phyloP scores from a whole-genome alignment of 2,329 filamentous ascomycete species.

The Monascus ruber region DNA sequence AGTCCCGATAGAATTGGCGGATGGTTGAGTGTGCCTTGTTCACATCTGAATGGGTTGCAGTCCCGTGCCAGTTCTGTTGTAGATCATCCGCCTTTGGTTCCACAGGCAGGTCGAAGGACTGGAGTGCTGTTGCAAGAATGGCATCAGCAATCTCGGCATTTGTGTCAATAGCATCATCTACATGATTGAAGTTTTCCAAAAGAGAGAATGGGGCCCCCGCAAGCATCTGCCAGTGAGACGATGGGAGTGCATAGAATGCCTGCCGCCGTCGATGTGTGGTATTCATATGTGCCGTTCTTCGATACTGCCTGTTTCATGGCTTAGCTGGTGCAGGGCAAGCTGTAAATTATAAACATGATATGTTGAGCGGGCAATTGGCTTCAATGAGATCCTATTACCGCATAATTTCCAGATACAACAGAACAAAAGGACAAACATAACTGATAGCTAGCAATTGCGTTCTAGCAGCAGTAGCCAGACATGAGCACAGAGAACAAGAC shows the following conservation, averaged over 20 bases:
- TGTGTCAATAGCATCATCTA: slow-evolving; percentile 78
- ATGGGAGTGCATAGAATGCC: slow-evolving; percentile 83
- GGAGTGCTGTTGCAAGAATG: slow-evolving; percentile 60
- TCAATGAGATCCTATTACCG: neutral
- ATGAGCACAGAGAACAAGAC: too few species aligned
- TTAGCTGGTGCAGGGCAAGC: slow-evolving; percentile 1
- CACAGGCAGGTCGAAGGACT: slow-evolving; percentile 50
- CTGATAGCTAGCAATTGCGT: too few species aligned
- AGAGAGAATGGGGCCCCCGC: slow-evolving; percentile 72
- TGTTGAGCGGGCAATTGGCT: slow-evolving; percentile 1
- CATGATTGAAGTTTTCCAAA: slow-evolving; percentile 61
- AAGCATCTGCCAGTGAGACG: slow-evolving; percentile 71
- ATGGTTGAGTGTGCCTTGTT: slow-evolving; percentile 90
- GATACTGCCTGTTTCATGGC: slow-evolving; percentile 56
- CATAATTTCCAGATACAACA: neutral
- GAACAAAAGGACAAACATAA: too few species aligned
- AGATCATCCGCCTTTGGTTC: slow-evolving; percentile 27
- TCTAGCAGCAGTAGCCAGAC: too few species aligned
- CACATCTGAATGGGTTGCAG: slow-evolving; percentile 61
- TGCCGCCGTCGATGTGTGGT: slow-evolving; percentile 82
- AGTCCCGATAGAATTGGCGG: slow-evolving; percentile 89
- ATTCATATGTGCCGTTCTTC: slow-evolving; percentile 74
- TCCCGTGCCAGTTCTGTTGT: slow-evolving; percentile 53
- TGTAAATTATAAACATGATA: neutral
- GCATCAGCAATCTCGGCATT: slow-evolving; percentile 74